These are phyloP conservation scores for Kluyveromyces marxianus DNA, from an alignment of 1,139 yeast genomes.

Conservation along the genomic window DNA sequence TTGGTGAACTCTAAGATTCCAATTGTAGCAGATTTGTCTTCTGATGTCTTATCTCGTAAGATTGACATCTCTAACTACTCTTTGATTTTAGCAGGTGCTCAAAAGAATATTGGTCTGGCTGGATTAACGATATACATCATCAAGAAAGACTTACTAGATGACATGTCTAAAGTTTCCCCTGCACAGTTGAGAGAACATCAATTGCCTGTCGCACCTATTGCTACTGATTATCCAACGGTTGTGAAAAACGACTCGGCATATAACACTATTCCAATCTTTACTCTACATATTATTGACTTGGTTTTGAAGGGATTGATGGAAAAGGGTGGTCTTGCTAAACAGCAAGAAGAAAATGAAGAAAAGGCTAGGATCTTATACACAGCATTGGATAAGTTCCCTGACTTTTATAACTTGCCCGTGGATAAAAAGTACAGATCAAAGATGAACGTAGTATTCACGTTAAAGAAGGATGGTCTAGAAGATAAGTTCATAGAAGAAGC, in stretches of 20 bases:
- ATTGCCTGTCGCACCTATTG: conserved; percentile 78
- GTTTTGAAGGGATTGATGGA: conserved; percentile 57
- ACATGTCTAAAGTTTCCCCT: conserved; percentile 46
- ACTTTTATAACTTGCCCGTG: conserved; percentile 61
- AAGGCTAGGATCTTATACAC: conserved; percentile 60
- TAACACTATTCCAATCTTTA: conserved; percentile 91
- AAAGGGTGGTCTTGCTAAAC: conserved; percentile 54
- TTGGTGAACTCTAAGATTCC: conserved; percentile 63
- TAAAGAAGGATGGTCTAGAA: conserved; percentile 56
- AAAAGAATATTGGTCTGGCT: conserved; percentile 93
- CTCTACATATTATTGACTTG: conserved; percentile 75
- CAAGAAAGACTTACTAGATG: conserved; percentile 64
- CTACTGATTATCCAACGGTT: conserved; percentile 79
- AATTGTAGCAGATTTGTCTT: conserved; percentile 89
- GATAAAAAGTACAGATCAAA: conserved; percentile 57
- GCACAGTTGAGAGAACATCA: conserved; percentile 51
- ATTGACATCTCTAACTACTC: conserved; percentile 83
- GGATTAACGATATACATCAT: conserved; percentile 89
- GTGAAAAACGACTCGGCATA: conserved; percentile 86
- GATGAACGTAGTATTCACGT: conserved; percentile 90
- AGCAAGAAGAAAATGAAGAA: conserved; percentile 48
- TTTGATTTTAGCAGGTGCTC: conserved; percentile 92
- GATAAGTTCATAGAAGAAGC: conserved; percentile 59
- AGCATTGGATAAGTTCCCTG: conserved; percentile 58
- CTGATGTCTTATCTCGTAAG: conserved; percentile 76